phyloP scores from a whole-genome alignment of 2,329 filamentous ascomycete genomes.

The Hirsutella thompsonii region DNA sequence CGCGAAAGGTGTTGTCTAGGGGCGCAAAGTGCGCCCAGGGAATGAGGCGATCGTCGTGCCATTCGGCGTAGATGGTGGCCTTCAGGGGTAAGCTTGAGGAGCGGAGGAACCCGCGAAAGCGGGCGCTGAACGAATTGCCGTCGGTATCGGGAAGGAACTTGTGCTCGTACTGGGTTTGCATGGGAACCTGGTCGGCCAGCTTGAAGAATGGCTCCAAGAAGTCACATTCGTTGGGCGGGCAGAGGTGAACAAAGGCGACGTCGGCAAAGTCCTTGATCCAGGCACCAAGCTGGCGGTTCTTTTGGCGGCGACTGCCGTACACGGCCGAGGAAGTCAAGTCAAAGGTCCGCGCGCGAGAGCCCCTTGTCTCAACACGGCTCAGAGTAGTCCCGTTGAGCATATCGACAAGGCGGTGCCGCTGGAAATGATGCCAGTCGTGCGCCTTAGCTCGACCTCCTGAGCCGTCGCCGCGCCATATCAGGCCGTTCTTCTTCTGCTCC shows the following conservation, averaged over 20 bases:
- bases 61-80: constrained; percentile 59
- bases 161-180: constrained; percentile 36
- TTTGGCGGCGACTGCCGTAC: constrained; percentile 28
- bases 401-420: constrained; percentile 57
- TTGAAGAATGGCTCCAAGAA: constrained; percentile 24
- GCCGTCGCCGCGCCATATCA: constrained; percentile 53
- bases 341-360: constrained; percentile 31
- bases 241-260: constrained; percentile 30
- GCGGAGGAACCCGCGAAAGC: constrained; percentile 50
- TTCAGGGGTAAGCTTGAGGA: constrained; percentile 57
- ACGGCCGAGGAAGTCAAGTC: constrained; percentile 26
- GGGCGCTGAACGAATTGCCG: constrained; percentile 51
- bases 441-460: constrained; percentile 41
- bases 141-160: constrained; percentile 62
- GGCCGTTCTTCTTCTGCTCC: constrained; percentile 39
- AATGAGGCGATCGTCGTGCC: constrained; percentile 57
- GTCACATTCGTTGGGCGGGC: constrained; percentile 22
- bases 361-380: constrained; percentile 27
- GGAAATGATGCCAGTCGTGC: constrained; percentile 55
- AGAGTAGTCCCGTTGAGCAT: constrained; percentile 55
- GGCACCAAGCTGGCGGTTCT: constrained; percentile 21
- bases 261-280: constrained; percentile 28
- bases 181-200: constrained; percentile 19
- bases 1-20: constrained; percentile 54
- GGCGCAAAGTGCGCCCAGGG: constrained; percentile 65